These are phyloP conservation scores for Aspergillus quadrilineatus DNA, from an alignment of 2,329 filamentous ascomycete species.

Conservation along the genomic window DNA sequence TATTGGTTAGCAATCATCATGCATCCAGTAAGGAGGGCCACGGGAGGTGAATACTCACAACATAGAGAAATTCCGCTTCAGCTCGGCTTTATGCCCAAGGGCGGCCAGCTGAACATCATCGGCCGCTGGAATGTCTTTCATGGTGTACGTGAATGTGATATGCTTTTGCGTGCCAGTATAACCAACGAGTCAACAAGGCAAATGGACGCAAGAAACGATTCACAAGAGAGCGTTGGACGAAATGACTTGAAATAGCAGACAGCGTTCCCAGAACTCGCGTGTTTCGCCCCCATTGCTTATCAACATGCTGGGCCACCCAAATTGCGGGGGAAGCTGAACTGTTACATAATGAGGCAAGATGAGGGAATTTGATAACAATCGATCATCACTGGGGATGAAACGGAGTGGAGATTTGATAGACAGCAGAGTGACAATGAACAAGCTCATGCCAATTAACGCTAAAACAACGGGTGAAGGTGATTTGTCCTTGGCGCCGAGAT, in stretches of 20 bases:
- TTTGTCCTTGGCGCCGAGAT: background rate
- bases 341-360: conserved; percentile 1
- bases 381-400: background rate
- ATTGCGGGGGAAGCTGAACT: background rate
- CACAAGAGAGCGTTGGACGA: background rate
- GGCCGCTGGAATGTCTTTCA: conserved; percentile 22
- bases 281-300: background rate
- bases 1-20: background rate
- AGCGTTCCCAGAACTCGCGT: background rate
- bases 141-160: background rate
- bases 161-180: background rate
- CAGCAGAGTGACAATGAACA: background rate
- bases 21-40: background rate
- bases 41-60: conserved; percentile 33
- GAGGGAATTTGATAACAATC: conserved; percentile 2
- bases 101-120: conserved; percentile 54
- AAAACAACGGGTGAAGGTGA: background rate
- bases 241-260: background rate
- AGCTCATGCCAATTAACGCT: background rate
- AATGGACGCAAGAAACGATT: too few species aligned
- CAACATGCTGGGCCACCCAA: background rate
- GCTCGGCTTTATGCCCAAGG: conserved; percentile 58
- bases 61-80: conserved; percentile 58
- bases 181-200: too few species aligned
- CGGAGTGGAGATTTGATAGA: background rate